Evolutionary conservation across 2,329 filamentous ascomycete species (phyloP), one percentile per base, ranked within the genome.

Genomic region (Phialophora macrospora): DNA sequence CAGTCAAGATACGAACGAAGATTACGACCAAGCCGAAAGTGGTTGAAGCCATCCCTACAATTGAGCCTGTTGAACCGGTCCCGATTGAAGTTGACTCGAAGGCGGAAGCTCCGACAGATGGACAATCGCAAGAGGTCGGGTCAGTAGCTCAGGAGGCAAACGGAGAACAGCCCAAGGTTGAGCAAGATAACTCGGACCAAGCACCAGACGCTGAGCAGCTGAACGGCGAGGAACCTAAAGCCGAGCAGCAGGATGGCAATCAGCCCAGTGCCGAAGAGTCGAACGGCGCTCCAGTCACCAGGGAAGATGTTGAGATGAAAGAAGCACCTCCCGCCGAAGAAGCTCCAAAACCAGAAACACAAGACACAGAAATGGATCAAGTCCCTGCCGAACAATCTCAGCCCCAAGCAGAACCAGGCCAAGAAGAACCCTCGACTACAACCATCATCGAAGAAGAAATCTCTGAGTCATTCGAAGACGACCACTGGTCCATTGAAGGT

Each of bases 401-500:
- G 30, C 24, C 56, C n/a, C 54, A 56, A 14, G 9, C 26, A 14
- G 38, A 58, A 41, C 7, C 55, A 22, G 20, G 28, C 11, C 51
- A 41, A 51, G 44, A n/a, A 56, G 48, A 52, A 55, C 55, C 52
- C 34, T 14, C 62, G 28, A 41, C 49, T 3, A n/a, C 51, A 5
- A 34, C 44, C 9, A 54, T 22, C n/a, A 68, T 74, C 38, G 73
- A 74, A 8, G 78, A 81, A 55, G 81, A 83, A 63, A 80, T 82
- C 22, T 75, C 74, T 11, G 78, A 81, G 55, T 86, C 92, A 72
- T 96, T 90, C 80, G 90, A 97, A 71, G 95, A 98, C 80, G 93
- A 97, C 75, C 88, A 89, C 24, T 89, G 94, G 61, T 92, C 92
- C 66, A 88, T 90, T 65, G 92, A 97, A 77, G 95, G 91, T 66